Conservation (phyloP, 768 basidiomycete genomes). For the Sarcodon sp. region DNA sequence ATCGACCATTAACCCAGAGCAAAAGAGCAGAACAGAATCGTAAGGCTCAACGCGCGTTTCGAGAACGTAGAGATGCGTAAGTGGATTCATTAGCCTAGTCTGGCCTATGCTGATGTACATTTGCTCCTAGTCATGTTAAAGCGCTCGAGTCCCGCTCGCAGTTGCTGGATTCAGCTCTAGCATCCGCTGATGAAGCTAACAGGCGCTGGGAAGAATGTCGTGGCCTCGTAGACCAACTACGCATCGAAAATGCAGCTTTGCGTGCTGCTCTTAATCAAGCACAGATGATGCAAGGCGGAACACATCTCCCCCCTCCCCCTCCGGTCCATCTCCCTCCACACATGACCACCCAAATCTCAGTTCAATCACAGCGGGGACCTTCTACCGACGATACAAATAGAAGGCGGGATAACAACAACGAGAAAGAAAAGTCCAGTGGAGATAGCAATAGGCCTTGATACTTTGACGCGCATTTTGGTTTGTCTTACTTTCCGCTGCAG, state of each 20-base stretch:
- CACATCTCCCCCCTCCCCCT: neutral
- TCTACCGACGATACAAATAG: neutral
- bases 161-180: slow-evolving; percentile 74
- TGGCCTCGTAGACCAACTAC: slow-evolving; percentile 77
- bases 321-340: neutral
- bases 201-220: slow-evolving; percentile 86
- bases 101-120: slow-evolving; percentile 1
- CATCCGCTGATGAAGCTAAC: slow-evolving; percentile 81
- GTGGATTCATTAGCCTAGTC: slow-evolving; percentile 17
- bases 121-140: slow-evolving; percentile 59
- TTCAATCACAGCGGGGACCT: neutral
- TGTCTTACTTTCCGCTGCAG: neutral
- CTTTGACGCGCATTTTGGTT: neutral
- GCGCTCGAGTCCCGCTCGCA: slow-evolving; percentile 78
- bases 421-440: neutral
- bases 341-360: neutral
- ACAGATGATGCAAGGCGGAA: slow-evolving; percentile 12
- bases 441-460: neutral
- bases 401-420: neutral
- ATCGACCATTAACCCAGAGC: slow-evolving; percentile 58
- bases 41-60: slow-evolving; percentile 86
- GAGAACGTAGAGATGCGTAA: slow-evolving; percentile 83
- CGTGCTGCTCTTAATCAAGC: slow-evolving; percentile 49
- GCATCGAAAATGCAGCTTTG: slow-evolving; percentile 72
- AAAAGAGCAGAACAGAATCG: slow-evolving; percentile 93